Evolutionary conservation across 1,139 yeast genomes (phyloP), one percentile per base, ranked within the genome.

Genomic region (Eremothecium gossypii): DNA sequence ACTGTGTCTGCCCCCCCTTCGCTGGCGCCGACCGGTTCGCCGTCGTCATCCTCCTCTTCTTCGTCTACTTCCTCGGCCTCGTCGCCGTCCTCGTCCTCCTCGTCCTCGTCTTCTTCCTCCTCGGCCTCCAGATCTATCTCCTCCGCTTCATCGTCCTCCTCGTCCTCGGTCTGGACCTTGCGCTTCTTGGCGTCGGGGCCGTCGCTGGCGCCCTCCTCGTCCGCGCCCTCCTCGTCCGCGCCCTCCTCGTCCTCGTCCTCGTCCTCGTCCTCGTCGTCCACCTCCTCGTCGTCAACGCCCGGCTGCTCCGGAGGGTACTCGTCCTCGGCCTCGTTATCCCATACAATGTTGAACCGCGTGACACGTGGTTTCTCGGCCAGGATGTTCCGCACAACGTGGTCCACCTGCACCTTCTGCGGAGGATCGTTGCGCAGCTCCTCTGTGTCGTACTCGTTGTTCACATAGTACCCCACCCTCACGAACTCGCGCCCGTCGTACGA

Each of bases 331-430:
- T 69, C 73, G 42, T 73, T 74, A 60, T 81, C 91, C 99, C 99
- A 91, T 5, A 87, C 94, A 47, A 91, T 91, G 62, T 91, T 91
- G 65, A 89, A 93, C 53, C 96, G 71, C 8, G 99, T 91, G 33
- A 93, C 98, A 53, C 98, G 72, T 30, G 99, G 99, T 67, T 91
- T 93, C 60, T 93, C 98, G 1, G 97, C 97, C 46, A 93, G 69
- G 39, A 91, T 85, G 63, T 89, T 93, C 58, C 99, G 74, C 35
- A 85, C 95, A 32, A 91, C 96, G 57, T 83, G 94, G 44, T 89
- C 96, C 11, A 91, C 89, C 58, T 85, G 96, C 1, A 91, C 96
- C 60, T 86, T 85, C 3, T 55, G 57, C 1, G 98, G 98, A 1
- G 98, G 97, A 52, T 85, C 86, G 56, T 86, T 95, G 47, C 96